Base-by-base conservation (phyloP, 768 basidiomycete genomes). In the Kwoniella europaea region DNA sequence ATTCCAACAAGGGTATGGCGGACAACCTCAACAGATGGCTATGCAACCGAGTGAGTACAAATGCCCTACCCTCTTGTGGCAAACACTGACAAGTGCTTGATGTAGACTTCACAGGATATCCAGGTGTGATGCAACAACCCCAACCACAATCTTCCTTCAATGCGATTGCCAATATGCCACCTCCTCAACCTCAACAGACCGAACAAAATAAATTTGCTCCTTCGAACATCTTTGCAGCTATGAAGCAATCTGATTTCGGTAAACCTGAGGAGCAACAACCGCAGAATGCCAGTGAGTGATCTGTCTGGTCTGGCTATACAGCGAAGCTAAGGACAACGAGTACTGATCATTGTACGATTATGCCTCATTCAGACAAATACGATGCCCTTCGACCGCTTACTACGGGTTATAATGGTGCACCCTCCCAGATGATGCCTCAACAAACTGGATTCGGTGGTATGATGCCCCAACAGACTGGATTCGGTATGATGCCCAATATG, bases 171-270 rank as follows among this genome's bases (percentile, higher is more conserved):
- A 73, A 72, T 52, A 78, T 83, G 6, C 74, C 72, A 10, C 79
- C 76, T 13, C 71, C 72, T 57, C 75, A 63, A 22, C 59, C 63
- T 50, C 60, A 72, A 27, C 72, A 77, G 43, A 68, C 68, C 35
- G 52, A 71, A 27, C 67, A 71, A 58, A 74, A 78, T 60, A 76
- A 84, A 65, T 85, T 84, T 74, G 81, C 84, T 9, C 85, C 86
- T 12, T 72, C 80, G 41, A 85, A 84, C 70, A 84, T 86, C 64
- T 86, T 86, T 67, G 84, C 84, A 10, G 77, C 82, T 24, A 86
- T 86, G 86, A 85, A 85, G 77, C 80, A 75, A 50, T 65, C 70
- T 10, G 81, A 83, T 63, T 83, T 82, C 69, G 81, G 76, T 0
- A 80, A 81, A 65, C 81, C 78, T 7, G 80, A 81, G 66, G 82